Evolutionary conservation across 2,329 filamentous ascomycete genomes (phyloP).

Genomic region (Ophiocordyceps polyrhachis-furcata): DNA sequence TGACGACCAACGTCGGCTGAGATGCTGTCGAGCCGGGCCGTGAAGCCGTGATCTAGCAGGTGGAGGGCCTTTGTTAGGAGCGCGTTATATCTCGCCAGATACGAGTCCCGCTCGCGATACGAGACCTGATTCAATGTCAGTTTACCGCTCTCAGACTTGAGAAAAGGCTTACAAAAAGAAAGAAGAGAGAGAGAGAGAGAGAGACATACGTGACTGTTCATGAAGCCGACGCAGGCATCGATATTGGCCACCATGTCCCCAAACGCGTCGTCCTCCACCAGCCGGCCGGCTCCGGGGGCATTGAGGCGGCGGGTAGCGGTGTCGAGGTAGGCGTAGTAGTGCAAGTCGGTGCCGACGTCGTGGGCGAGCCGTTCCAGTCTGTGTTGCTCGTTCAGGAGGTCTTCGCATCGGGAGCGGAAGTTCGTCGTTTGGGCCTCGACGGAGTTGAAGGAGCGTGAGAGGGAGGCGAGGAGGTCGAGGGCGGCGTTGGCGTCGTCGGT

Average conservation of each 20-base stretch:
- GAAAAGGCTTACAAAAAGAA: too few relatives aligned
- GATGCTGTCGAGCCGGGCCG: constrained; percentile 29
- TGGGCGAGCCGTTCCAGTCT: constrained; percentile 63
- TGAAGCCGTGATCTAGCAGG: constrained; percentile 39
- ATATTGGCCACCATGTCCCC: constrained; percentile 74
- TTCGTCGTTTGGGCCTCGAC: constrained; percentile 85
- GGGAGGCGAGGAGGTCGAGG: constrained; percentile 53
- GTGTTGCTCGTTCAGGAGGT: constrained; percentile 64
- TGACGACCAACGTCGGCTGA: constrained; percentile 36
- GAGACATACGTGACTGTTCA: constrained; percentile 57
- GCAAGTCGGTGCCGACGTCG: constrained; percentile 73
- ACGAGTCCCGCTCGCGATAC: constrained; percentile 75
- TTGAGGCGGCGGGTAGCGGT: constrained; percentile 79
- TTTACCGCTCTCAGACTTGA: background rate
- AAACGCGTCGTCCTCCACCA: constrained; percentile 72
- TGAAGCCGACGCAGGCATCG: constrained; percentile 82
- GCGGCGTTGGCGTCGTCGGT: constrained; percentile 60
- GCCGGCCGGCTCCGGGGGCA: constrained; percentile 69
- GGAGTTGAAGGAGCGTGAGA: constrained; percentile 71
- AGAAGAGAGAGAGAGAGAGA: background rate
- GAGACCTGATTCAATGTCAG: constrained; percentile 32
- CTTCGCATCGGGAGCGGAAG: constrained; percentile 84
- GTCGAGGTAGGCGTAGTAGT: constrained; percentile 88
- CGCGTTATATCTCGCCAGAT: constrained; percentile 71
- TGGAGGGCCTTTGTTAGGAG: constrained; percentile 52